Base-by-base conservation (phyloP, 805 yeast species). In the Yamadazyma philogaea region DNA sequence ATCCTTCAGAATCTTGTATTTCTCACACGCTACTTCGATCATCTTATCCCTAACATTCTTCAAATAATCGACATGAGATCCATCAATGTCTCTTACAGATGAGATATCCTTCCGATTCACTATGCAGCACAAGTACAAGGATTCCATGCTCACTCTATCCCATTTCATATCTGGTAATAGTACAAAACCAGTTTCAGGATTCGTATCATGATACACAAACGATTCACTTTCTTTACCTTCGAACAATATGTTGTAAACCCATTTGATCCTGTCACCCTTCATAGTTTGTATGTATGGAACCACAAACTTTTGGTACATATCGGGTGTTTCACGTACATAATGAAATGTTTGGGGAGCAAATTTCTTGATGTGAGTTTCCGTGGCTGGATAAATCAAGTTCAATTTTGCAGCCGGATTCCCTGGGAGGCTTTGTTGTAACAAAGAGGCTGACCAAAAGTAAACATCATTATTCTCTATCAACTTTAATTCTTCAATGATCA, bases 91-190 rank as follows among this genome's bases (percentile, higher is more conserved):
- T 53, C 98, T 75, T 1, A 93, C 55, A 1, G 91, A 79, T 1
- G 82, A 67, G 11, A 91, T 75, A 50, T 85, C 89, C 1, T 66
- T 70, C 42, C 91, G 69, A 47, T 76, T 77, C 3, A 84, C 90
- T 45, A 91, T 82, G 7, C 86, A 84, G 40, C 87, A 82, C 51
- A 91, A 64, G 58, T 93, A 89, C 42, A 93, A 64, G 3, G 91
- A 63, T 19, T 80, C 87, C 57, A 83, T 51, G 21, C 79, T 79
- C 38, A 72, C 66, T 3, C 85, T 81, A 59, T 91, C 96, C 99
- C 99, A 93, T 59, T 90, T 90, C 95, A 91, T 87, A 62, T 91
- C 97, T 0, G 98, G 98, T 32, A 90, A 69, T 35, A 93, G 63
- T 4, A 89, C 79, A 55, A 86, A 87, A 15, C 90, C 89, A 33